A percentile compares a stretch with the other conserved stretches of the same genome.
phyloP scores from a whole-genome alignment of 1,284 basidiomycete genomes.

The Leccinum variabile region DNA sequence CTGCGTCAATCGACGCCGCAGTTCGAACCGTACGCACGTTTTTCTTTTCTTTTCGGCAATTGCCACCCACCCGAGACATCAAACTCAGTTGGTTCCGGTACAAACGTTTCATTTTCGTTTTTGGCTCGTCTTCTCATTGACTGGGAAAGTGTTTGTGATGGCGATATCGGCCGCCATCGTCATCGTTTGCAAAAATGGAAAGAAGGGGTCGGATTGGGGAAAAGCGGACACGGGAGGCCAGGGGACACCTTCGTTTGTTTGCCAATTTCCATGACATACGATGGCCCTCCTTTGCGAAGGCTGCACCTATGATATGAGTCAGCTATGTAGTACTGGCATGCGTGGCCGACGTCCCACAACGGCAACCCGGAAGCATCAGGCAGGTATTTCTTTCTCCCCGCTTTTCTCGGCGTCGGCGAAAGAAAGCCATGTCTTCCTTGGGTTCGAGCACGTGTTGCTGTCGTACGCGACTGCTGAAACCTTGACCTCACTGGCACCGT shows the following conservation, averaged over 20 bases:
- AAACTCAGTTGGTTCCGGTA: neutral
- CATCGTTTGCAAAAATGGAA: neutral
- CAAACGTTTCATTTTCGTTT: slow-evolving; percentile 2
- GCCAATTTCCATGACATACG: neutral
- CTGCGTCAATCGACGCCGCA: neutral
- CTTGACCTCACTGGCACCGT: neutral
- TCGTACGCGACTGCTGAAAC: slow-evolving; percentile 3
- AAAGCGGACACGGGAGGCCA: neutral
- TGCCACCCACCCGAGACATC: neutral
- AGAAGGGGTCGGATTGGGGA: neutral
- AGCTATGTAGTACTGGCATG: neutral
- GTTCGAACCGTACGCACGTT: neutral
- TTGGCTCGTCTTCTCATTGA: neutral
- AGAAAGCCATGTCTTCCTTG: slow-evolving; percentile 9
- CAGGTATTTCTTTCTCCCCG: neutral
- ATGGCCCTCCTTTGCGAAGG: neutral
- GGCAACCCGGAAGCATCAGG: neutral
- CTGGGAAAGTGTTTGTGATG: neutral
- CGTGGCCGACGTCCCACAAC: neutral
- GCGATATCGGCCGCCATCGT: neutral
- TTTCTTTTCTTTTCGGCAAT: neutral
- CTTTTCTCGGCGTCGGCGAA: neutral
- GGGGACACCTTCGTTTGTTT: neutral
- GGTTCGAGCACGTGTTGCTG: slow-evolving; percentile 6
- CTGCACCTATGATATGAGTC: neutral